A percentile compares a stretch with the other conserved stretches of the same genome.
These are phyloP conservation scores for Suillus variegatus DNA, from an alignment of 768 basidiomycete species.

Conservation along the genomic window DNA sequence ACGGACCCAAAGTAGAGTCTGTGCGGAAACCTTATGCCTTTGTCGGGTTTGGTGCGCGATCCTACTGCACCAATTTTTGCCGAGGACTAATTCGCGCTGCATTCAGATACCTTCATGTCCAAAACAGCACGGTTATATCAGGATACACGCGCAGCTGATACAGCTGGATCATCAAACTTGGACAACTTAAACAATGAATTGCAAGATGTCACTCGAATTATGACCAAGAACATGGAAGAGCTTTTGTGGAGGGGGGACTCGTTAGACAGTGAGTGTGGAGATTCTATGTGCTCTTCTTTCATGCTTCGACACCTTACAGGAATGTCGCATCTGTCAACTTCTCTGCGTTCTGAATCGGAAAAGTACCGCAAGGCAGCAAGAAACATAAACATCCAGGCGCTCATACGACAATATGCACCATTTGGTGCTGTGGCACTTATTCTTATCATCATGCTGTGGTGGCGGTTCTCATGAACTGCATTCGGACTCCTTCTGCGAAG, in stretches of 20 bases:
- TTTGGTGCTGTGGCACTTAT: constrained; percentile 81
- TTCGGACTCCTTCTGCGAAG: constrained; percentile 14
- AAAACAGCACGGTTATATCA: constrained; percentile 95
- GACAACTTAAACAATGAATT: constrained; percentile 94
- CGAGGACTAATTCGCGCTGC: constrained; percentile 9
- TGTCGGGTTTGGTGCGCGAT: constrained; percentile 86
- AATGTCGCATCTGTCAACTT: constrained; percentile 96
- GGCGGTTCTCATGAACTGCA: constrained; percentile 64
- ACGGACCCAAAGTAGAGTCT: constrained; percentile 90
- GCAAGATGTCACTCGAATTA: constrained; percentile 97
- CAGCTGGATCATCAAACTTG: constrained; percentile 63
- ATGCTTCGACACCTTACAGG: constrained; percentile 44
- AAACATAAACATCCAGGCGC: constrained; percentile 91
- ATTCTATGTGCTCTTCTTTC: background rate
- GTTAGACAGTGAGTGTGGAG: constrained; percentile 72
- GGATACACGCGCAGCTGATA: constrained; percentile 85
- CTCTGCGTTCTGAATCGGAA: constrained; percentile 93
- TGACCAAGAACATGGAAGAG: constrained; percentile 99
- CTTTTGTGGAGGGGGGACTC: constrained; percentile 97
- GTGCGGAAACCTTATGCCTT: constrained; percentile 98
- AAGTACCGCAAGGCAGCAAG: constrained; percentile 95
- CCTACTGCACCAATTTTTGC: constrained; percentile 2
- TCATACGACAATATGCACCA: constrained; percentile 96
- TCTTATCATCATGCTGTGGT: constrained; percentile 74
- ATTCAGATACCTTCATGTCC: constrained; percentile 94